phyloP scores from a whole-genome alignment of 257 asterid genomes.

The Leonotis leonurus region DNA sequence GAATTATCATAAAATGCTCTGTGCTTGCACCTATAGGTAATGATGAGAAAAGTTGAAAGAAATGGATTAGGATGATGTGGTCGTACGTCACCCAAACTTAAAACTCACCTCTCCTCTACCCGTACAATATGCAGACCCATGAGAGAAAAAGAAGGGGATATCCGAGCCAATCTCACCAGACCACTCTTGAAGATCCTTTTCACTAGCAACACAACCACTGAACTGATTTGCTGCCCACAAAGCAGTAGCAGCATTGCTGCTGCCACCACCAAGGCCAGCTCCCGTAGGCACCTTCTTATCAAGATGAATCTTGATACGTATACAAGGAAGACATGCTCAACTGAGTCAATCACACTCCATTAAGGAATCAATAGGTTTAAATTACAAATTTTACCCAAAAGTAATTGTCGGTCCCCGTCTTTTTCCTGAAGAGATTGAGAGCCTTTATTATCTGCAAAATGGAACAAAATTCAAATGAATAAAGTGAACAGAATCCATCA shows the following conservation, averaged over 20 bases:
- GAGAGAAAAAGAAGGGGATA: conserved; percentile 91
- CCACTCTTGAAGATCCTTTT: conserved; percentile 93
- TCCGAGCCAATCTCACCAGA: conserved; percentile 96
- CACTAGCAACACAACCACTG: conserved; percentile 71
- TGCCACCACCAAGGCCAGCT: conserved; percentile 99
- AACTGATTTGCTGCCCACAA: conserved; percentile 99
- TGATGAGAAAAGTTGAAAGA: not conserved
- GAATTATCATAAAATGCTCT: not conserved
- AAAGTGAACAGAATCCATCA: not conserved
- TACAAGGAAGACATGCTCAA: not conserved
- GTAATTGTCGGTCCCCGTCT: conserved; percentile 68
- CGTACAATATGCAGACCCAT: conserved; percentile 69
- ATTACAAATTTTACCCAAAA: conserved; percentile 55
- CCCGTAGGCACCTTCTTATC: conserved; percentile 97
- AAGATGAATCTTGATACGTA: conserved; percentile 62
- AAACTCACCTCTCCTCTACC: conserved; percentile 91
- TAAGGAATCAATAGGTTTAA: not conserved
- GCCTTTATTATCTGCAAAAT: conserved; percentile 90
- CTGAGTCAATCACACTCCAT: not conserved
- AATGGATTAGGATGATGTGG: not conserved
- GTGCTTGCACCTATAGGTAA: too few species aligned
- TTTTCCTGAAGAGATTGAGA: conserved; percentile 84
- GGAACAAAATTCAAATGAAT: not conserved
- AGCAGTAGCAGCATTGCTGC: conserved; percentile 99
- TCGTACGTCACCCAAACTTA: not conserved